phyloP scores from a whole-genome alignment of 2,329 filamentous ascomycete genomes.

The Trichoderma breve region DNA sequence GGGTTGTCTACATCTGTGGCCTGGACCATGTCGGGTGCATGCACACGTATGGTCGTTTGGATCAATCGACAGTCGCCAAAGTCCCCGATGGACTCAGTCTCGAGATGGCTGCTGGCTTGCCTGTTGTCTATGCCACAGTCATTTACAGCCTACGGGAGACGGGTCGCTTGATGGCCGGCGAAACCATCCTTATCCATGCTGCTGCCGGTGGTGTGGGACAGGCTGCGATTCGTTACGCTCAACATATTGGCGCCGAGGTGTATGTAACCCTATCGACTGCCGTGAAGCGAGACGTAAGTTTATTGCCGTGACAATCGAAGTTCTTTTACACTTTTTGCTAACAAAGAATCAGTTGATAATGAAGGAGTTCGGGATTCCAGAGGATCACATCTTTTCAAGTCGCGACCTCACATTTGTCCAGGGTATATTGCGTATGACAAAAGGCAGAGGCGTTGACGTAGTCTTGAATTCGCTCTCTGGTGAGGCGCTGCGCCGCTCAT shows the following conservation, averaged over 20 bases:
- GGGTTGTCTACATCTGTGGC: constrained; percentile 26
- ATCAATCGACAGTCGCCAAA: neutral
- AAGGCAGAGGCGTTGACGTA: constrained; percentile 32
- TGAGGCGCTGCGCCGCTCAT: constrained; percentile 31
- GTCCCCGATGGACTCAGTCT: constrained; percentile 23
- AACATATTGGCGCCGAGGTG: constrained; percentile 27
- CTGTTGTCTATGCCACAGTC: constrained; percentile 24
- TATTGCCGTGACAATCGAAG: neutral
- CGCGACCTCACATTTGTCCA: constrained; percentile 30
- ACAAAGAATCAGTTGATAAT: constrained; percentile 24
- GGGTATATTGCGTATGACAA: constrained; percentile 29
- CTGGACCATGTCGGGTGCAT: constrained; percentile 18
- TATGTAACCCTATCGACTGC: constrained; percentile 30
- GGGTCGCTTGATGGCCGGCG: constrained; percentile 34
- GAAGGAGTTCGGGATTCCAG: constrained; percentile 29
- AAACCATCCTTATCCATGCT: constrained; percentile 35
- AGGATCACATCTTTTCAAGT: constrained; percentile 33
- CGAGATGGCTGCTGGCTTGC: constrained; percentile 33
- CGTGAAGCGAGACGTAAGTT: constrained; percentile 30
- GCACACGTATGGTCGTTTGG: constrained; percentile 1
- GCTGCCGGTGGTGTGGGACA: constrained; percentile 35
- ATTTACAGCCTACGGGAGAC: constrained; percentile 25
- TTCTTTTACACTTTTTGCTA: neutral
- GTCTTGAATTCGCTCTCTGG: constrained; percentile 33
- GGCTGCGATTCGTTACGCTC: constrained; percentile 31